These are phyloP conservation scores for Hortiboletus flavorubellus DNA, from an alignment of 768 basidiomycete genomes.

Conservation along the genomic window DNA sequence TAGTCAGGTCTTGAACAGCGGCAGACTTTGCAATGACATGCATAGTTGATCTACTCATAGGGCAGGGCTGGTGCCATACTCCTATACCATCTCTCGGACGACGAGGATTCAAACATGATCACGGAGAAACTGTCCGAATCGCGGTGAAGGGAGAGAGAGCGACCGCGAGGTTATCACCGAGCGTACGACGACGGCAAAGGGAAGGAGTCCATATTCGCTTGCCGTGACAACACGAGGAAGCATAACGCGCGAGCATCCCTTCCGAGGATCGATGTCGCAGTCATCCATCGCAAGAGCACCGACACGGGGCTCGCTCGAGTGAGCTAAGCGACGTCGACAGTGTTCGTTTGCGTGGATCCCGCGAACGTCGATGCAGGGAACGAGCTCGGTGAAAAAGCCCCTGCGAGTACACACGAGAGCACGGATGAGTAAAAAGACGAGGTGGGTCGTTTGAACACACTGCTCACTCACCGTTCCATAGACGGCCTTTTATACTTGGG, in stretches of 20 bases:
- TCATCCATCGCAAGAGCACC: slow-evolving; percentile 75
- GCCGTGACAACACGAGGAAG: slow-evolving; percentile 10
- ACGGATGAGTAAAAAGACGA: slow-evolving; percentile 2
- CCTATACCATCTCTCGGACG: too few relatives aligned
- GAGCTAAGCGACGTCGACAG: slow-evolving; percentile 24
- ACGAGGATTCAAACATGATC: too few relatives aligned
- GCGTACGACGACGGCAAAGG: not conserved
- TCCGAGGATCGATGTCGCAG: slow-evolving; percentile 58
- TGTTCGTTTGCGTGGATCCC: slow-evolving; percentile 30
- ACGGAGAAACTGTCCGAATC: too few relatives aligned
- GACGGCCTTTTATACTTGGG: slow-evolving; percentile 16
- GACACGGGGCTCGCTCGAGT: slow-evolving; percentile 22
- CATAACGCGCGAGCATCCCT: slow-evolving; percentile 19
- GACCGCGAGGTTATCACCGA: not conserved
- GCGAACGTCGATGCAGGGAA: slow-evolving; percentile 34
- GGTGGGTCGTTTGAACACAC: slow-evolving; percentile 1
- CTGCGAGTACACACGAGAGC: slow-evolving; percentile 5
- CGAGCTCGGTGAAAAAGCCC: slow-evolving; percentile 10
- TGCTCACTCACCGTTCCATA: slow-evolving; percentile 16
- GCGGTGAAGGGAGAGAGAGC: too few relatives aligned
- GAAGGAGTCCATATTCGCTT: not conserved
- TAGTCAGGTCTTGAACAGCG: too few relatives aligned
- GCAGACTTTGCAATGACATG: too few relatives aligned
- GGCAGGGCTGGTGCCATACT: too few relatives aligned
- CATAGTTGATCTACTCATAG: too few relatives aligned